Conservation (phyloP, 148 eudicot genomes). For the Vaccinium macrocarpon region DNA sequence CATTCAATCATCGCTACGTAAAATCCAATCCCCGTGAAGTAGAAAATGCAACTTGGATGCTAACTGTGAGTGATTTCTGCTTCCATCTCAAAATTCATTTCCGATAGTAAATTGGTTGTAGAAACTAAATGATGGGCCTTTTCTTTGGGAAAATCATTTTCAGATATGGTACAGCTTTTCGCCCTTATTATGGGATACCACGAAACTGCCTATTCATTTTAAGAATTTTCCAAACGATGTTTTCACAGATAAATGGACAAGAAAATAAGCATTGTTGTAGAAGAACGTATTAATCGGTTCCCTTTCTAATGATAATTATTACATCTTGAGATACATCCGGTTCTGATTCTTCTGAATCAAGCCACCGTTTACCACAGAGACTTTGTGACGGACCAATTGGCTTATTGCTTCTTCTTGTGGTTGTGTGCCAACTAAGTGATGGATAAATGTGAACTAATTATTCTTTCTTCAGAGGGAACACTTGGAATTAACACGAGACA, state of each 20-base stretch:
- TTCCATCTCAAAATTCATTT: slow-evolving; percentile 3
- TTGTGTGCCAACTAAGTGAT: background rate
- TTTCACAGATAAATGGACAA: background rate
- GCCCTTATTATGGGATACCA: background rate
- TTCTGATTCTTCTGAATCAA: background rate
- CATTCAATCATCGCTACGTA: slow-evolving; percentile 93
- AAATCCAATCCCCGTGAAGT: slow-evolving; percentile 98
- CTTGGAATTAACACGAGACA: background rate
- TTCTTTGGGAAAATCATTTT: background rate
- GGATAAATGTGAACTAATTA: background rate
- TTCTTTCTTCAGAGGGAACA: background rate
- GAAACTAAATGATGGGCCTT: background rate
- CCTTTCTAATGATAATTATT: background rate
- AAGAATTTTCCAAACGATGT: background rate
- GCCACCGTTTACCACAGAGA: background rate
- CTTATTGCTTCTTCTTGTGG: background rate
- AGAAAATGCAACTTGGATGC: slow-evolving; percentile 98
- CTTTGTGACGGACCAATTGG: background rate
- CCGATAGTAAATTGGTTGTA: background rate
- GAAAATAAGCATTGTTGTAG: background rate
- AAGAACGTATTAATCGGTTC: background rate
- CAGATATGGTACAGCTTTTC: background rate
- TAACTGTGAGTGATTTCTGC: slow-evolving; percentile 60
- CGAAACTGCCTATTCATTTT: background rate
- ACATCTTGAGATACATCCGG: background rate